Conservation (phyloP, 306 rosid genomes). For the Gastrolobium bilobum region DNA sequence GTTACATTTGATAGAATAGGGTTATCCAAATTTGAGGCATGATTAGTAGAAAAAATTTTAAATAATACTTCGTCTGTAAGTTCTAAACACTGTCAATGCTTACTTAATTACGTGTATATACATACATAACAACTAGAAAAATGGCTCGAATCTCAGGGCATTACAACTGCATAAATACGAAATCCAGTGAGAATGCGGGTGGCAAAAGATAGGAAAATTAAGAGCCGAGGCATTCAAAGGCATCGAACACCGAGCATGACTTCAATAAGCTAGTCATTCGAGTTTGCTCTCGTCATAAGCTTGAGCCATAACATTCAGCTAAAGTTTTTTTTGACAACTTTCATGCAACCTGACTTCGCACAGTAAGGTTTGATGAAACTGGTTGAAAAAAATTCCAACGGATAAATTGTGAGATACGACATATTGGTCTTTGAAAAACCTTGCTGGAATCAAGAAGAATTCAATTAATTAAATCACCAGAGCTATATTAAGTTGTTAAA, state of each 20-base stretch:
- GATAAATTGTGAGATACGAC: not conserved
- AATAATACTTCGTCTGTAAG: too few species aligned
- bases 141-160: not conserved
- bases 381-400: not conserved
- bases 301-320: not conserved
- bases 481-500: not conserved
- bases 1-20: too few species aligned
- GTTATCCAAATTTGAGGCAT: too few species aligned
- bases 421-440: too few species aligned
- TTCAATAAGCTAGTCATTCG: not conserved
- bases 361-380: not conserved
- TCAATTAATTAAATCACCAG: not conserved
- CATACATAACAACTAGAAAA: too few species aligned
- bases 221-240: too few species aligned
- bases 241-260: too few species aligned
- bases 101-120: too few species aligned
- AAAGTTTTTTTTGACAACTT: not conserved
- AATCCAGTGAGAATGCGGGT: not conserved
- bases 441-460: not conserved
- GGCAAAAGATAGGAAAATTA: not conserved
- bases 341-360: not conserved
- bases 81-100: too few species aligned
- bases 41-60: too few species aligned
- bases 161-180: not conserved
- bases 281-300: not conserved